Evolutionary conservation across 2,329 filamentous ascomycete genomes (phyloP).

Genomic region (Amauroascus niger): DNA sequence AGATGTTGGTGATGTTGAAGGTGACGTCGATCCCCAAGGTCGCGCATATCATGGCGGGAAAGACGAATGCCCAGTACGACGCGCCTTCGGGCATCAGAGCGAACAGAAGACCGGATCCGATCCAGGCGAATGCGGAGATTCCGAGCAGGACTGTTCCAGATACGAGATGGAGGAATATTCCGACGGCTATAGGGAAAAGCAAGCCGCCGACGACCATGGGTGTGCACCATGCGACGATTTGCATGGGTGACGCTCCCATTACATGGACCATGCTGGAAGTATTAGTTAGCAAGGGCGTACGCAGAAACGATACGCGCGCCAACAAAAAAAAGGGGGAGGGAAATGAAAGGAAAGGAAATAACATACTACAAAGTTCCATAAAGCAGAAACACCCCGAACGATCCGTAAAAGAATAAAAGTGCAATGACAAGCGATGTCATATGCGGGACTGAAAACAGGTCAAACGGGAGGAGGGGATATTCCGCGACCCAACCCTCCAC

Average conservation of each 20-base stretch:
- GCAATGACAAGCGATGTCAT: constrained; percentile 55
- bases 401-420: constrained; percentile 59
- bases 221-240: constrained; percentile 58
- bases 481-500: constrained; percentile 61
- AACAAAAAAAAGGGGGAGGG: too few species aligned
- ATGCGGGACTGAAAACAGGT: constrained; percentile 59
- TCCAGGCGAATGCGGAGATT: constrained; percentile 51
- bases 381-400: constrained; percentile 58
- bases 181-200: constrained; percentile 52
- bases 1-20: constrained; percentile 66
- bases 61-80: constrained; percentile 63
- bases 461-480: constrained; percentile 59
- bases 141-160: constrained; percentile 54
- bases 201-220: constrained; percentile 61
- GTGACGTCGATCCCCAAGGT: constrained; percentile 67
- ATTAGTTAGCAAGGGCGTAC: constrained; percentile 3
- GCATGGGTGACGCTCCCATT: constrained; percentile 50
- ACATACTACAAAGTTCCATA: constrained; percentile 60
- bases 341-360: background rate
- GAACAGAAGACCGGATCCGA: constrained; percentile 53
- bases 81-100: constrained; percentile 50
- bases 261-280: constrained; percentile 49
- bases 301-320: too few species aligned
- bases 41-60: constrained; percentile 51
- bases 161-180: constrained; percentile 57